These are phyloP conservation scores for Stachybotrys chartarum DNA, from an alignment of 2,329 filamentous ascomycete species.

Conservation along the genomic window DNA sequence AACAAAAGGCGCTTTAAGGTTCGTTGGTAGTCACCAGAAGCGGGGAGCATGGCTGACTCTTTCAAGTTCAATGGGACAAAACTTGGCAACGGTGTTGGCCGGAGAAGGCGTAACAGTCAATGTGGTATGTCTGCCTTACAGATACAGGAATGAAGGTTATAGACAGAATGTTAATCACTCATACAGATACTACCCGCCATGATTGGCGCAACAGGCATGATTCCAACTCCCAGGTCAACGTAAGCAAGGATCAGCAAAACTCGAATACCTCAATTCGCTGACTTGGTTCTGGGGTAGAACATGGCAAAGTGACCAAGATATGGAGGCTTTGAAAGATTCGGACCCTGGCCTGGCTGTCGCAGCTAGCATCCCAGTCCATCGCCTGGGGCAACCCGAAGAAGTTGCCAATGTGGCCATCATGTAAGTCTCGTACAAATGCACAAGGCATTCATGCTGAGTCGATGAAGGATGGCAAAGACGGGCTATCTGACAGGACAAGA, in stretches of 20 bases:
- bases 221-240: slow-evolving; percentile 21
- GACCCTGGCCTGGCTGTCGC: slow-evolving; percentile 28
- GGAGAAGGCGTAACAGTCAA: slow-evolving; percentile 25
- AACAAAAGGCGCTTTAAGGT: slow-evolving; percentile 22
- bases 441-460: not conserved
- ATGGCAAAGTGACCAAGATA: slow-evolving; percentile 19
- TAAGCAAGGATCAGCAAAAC: slow-evolving; percentile 3
- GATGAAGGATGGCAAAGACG: slow-evolving; percentile 17
- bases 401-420: slow-evolving; percentile 25
- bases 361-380: slow-evolving; percentile 22
- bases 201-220: slow-evolving; percentile 28
- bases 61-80: slow-evolving; percentile 24
- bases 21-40: not conserved
- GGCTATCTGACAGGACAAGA: slow-evolving; percentile 21
- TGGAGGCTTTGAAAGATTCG: slow-evolving; percentile 18
- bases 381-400: slow-evolving; percentile 25
- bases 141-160: not conserved
- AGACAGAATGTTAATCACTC: not conserved
- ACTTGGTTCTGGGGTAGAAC: slow-evolving; percentile 10
- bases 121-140: slow-evolving; percentile 13
- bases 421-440: slow-evolving; percentile 13
- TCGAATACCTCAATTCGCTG: not conserved
- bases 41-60: slow-evolving; percentile 3
- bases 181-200: slow-evolving; percentile 24
- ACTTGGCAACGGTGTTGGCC: slow-evolving; percentile 22